Evolutionary conservation across 805 yeast genomes (phyloP), one percentile per base, ranked within the genome.

Genomic region (Hanseniaspora taiwanica): DNA sequence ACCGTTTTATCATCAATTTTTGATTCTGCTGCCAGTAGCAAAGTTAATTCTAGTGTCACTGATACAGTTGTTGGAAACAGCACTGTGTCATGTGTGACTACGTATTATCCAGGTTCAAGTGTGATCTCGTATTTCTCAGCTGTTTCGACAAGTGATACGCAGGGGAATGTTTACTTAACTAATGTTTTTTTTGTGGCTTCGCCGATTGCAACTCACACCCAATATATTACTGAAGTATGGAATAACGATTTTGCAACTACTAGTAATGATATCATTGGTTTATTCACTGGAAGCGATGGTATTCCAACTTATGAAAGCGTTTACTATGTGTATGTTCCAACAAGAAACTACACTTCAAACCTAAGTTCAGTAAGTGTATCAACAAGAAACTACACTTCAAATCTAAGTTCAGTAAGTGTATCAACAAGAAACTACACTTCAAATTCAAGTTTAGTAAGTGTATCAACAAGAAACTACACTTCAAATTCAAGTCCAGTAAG

Each of bases 321-420:
- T 31, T 46, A 46, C 40, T 35, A 36, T 19, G 49, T 48, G 14
- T 43, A 39, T 19, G 44, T 47, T 5, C 51, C 49, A 18, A 8
- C 9, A 25, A 25, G 29, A 13, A 7, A 25, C 9, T 25, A 13
- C 10, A 13, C 29, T 29, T n/a, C 33, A n/a, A 16, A 12, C n/a
- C n/a, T 14, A n/a, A 37, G 27, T 14, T 27, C 39, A n/a, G 27
- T 27, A 19, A 33, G 39, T 21, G 12, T 7, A 3, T 25, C 29
- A 25, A 25, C 29, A 12, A 5, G 25, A 12, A 37, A 29, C 10
- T 17, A 37, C 10, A 13, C 29, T 29, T n/a, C 33, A n/a, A 16
- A 12, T 20, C n/a, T 14, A n/a, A 37, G 27, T 14, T 27, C 39
- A n/a, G 27, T 27, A 19, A 33, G 39, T 21, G 12, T 7, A 3